Percentiles rank a stretch among this genome's conserved stretches.
These are phyloP conservation scores for Starmerella riodocensis DNA, from an alignment of 805 yeast species.

Conservation along the genomic window DNA sequence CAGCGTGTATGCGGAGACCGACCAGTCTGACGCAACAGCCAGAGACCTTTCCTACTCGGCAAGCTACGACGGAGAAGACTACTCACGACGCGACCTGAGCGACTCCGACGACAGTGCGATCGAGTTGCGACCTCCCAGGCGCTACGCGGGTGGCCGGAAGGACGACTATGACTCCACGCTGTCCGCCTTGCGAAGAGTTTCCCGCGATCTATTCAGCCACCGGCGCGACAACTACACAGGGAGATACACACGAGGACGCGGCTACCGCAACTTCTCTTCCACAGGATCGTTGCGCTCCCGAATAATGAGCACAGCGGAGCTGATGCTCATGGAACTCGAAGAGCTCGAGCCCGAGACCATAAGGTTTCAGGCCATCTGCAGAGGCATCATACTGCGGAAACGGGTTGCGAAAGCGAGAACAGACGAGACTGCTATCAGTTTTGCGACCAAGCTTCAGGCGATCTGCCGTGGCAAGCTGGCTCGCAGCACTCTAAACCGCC, in stretches of 20 bases:
- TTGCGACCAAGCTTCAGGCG: constrained; percentile 15
- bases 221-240: constrained; percentile 8
- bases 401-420: background rate
- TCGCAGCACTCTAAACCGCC: constrained; percentile 13
- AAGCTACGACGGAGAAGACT: too few species aligned
- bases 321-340: constrained; percentile 24
- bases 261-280: constrained; percentile 14
- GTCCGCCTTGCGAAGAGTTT: constrained; percentile 1
- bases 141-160: constrained; percentile 1
- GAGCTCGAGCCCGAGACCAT: constrained; percentile 30
- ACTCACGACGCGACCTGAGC: background rate
- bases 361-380: constrained; percentile 43
- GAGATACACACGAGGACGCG: constrained; percentile 1
- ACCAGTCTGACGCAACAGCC: background rate
- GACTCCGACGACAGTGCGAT: constrained; percentile 1
- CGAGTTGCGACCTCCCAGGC: constrained; percentile 9
- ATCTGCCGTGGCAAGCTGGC: constrained; percentile 17
- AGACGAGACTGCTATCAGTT: background rate
- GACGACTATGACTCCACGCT: background rate
- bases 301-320: constrained; percentile 24
- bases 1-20: too few species aligned
- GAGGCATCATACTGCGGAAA: constrained; percentile 3
- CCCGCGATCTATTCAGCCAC: constrained; percentile 8
- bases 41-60: too few species aligned
- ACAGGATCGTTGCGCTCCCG: constrained; percentile 11